Base-by-base conservation (phyloP, 805 yeast species). In the Nakazawaea molendinolei region DNA sequence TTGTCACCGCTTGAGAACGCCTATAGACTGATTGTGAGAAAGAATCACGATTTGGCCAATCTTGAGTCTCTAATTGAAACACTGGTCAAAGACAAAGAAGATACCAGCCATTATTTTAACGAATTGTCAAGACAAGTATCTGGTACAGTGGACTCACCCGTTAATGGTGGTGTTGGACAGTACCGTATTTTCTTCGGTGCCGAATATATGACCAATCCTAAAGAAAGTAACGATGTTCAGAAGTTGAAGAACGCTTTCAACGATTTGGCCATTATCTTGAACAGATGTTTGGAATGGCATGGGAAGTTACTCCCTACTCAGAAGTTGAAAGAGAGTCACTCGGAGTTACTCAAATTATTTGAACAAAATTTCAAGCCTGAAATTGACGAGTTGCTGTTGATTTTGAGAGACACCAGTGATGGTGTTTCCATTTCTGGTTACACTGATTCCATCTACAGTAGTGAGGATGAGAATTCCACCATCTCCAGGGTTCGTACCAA, bases 131-230 rank as follows among this genome's bases (percentile, higher is more conserved):
- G 90, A 55, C 76, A 75, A 49, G 61, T 80, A 38, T 72, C 86
- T 3, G 95, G 95, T 28, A 84, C 95, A 0, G 89, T 87, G 37
- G 95, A 86, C 53, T 76, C 95, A 0, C 95, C 95, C 3, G 90
- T 86, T 5, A 86, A 86, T 53, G 96, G 96, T 23, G 96, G 96
- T 40, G 84, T 86, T 44, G 84, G 86, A 2, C 86, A 82, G 52
- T 86, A 83, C 58, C 68, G 89, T 38, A 71, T 71, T 2, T 85
- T 86, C 52, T 74, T 83, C 51, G 56, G 55, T 24, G 69, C 66
- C 33, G 59, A 55, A 18, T 53, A 60, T 35, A 50, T 49, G n/a
- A n/a, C n/a, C 3, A 10, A 32, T 16, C 42, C 46, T 3, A 48
- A 47, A 9, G 38, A 46, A n/a, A 45, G 43, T 8, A 49, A 44